phyloP scores from a whole-genome alignment of 163 green algal species.

The Scenedesmus sp. region DNA sequence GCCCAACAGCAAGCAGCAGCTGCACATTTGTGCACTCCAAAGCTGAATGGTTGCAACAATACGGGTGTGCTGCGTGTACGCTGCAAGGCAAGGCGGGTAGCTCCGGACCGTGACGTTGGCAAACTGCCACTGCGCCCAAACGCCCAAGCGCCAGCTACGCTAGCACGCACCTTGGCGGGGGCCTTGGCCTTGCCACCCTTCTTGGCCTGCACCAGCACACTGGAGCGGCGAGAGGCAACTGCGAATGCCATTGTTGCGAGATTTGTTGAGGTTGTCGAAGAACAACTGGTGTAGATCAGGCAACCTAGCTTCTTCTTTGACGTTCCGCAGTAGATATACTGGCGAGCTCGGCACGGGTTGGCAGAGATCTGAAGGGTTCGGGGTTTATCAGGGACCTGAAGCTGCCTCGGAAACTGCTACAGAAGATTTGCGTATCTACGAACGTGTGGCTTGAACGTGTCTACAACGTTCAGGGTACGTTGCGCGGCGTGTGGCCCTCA shows the following conservation, averaged over 20 bases:
- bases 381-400: background rate
- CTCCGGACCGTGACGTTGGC: background rate
- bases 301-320: background rate
- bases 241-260: slow-evolving; percentile 43
- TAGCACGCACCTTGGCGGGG: slow-evolving; percentile 7
- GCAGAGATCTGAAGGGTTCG: background rate
- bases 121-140: background rate
- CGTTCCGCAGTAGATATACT: background rate
- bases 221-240: slow-evolving; percentile 21
- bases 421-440: background rate
- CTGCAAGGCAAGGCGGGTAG: background rate
- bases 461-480: too few species aligned
- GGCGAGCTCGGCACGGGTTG: background rate
- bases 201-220: slow-evolving; percentile 39
- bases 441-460: too few species aligned
- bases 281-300: slow-evolving; percentile 4
- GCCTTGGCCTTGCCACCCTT: slow-evolving; percentile 30
- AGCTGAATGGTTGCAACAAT: background rate
- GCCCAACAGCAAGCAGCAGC: too few species aligned
- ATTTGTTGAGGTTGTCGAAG: slow-evolving; percentile 38
- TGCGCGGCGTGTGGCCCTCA: too few species aligned
- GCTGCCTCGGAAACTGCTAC: background rate
- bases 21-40: background rate
- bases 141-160: background rate
- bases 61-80: background rate